Evolutionary conservation across 2,329 filamentous ascomycete genomes (phyloP).

Genomic region (Colletotrichum salicis): DNA sequence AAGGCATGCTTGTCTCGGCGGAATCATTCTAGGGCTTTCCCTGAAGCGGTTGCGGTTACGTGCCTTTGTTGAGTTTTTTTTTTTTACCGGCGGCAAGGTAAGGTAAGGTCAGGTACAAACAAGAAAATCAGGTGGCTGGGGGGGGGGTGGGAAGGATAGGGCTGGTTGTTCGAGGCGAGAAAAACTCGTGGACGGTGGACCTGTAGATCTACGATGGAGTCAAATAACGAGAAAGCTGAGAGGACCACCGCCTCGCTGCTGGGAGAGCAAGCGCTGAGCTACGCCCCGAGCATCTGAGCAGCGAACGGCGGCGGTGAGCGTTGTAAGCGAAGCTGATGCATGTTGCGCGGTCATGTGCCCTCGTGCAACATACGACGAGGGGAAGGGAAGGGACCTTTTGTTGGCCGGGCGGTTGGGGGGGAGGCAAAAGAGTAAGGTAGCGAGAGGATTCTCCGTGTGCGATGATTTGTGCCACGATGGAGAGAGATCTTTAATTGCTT

Average conservation of each 20-base stretch:
- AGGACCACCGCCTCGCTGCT: neutral
- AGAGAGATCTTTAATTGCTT: neutral
- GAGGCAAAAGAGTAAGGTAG: neutral
- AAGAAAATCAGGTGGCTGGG: slow-evolving; percentile 2
- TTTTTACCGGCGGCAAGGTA: neutral
- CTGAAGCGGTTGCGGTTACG: neutral
- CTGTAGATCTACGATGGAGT: neutral
- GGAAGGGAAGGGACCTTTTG: neutral
- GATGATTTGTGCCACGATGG: slow-evolving; percentile 28
- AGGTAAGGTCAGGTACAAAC: neutral
- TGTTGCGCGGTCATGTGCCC: slow-evolving; percentile 29
- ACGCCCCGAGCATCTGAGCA: neutral
- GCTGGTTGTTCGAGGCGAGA: slow-evolving; percentile 6
- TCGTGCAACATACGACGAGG: slow-evolving; percentile 19
- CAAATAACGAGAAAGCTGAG: neutral
- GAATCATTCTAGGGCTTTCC: neutral
- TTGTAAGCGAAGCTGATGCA: slow-evolving; percentile 19
- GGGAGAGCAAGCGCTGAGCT: neutral
- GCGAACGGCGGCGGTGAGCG: slow-evolving; percentile 27
- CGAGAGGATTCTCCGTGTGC: neutral
- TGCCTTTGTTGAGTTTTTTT: neutral
- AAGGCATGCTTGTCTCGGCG: slow-evolving; percentile 4
- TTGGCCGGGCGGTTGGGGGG: slow-evolving; percentile 10
- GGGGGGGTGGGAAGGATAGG: neutral
- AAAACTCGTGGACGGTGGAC: no score